A percentile compares a stretch with the other conserved stretches of the same genome.
These are phyloP conservation scores for Moesziomyces sp. DNA, from an alignment of 1,284 basidiomycete species.

Conservation along the genomic window DNA sequence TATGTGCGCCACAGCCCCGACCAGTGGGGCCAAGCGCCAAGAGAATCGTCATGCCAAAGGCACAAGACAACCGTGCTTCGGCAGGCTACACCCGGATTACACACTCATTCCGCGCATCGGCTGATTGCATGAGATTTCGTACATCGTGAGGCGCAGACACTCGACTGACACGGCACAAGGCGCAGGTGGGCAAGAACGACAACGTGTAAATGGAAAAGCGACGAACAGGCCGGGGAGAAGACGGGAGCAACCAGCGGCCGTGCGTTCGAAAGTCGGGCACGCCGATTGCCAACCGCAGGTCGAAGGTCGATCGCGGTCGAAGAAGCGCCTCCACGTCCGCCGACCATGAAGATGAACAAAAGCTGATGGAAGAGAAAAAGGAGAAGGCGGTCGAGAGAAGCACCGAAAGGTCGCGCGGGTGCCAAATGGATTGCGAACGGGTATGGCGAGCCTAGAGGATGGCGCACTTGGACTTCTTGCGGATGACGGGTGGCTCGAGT, in stretches of 20 bases:
- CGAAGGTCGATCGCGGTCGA: no score
- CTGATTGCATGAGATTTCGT: conserved; percentile 38
- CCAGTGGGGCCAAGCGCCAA: no score
- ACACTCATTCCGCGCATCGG: not conserved
- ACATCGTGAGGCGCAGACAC: conserved; percentile 33
- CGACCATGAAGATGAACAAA: not conserved
- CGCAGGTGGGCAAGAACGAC: conserved; percentile 1
- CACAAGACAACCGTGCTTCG: no score
- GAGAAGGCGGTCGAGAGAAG: conserved; percentile 6
- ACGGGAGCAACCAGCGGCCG: no score
- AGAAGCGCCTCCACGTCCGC: no score
- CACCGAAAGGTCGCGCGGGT: not conserved
- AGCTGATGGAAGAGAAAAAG: not conserved
- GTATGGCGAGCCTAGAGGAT: conserved; percentile 74
- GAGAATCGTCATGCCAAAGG: no score
- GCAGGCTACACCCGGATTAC: no score
- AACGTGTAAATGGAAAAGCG: not conserved
- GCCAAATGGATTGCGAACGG: conserved; percentile 2
- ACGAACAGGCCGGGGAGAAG: not conserved
- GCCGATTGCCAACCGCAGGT: no score
- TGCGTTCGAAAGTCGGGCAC: no score
- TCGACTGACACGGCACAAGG: conserved; percentile 7
- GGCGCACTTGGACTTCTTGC: conserved; percentile 81
- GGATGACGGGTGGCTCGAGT: conserved; percentile 91
- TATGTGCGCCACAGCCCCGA: no score